A percentile compares a stretch with the other conserved stretches of the same genome.
phyloP scores from a whole-genome alignment of 306 rosid genomes.

The Pterocarpus macrocarpus region DNA sequence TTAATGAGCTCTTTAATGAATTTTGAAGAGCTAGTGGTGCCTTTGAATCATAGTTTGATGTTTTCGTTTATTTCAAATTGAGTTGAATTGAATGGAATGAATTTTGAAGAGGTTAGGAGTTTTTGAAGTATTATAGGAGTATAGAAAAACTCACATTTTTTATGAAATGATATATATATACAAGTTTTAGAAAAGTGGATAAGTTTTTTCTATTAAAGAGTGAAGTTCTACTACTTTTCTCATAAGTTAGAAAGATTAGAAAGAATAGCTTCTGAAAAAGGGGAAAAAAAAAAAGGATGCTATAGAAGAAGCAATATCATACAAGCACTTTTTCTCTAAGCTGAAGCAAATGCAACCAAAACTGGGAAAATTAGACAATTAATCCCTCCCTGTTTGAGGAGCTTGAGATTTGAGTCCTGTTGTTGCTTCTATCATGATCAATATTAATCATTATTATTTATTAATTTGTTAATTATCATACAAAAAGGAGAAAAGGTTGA shows the following conservation, averaged over 20 bases:
- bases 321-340: not conserved
- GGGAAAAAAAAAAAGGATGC: too few species aligned
- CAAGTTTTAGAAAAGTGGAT: too few species aligned
- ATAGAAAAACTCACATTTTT: not conserved
- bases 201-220: too few species aligned
- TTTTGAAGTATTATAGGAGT: not conserved
- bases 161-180: too few species aligned
- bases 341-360: too few species aligned
- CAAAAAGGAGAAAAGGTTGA: not conserved
- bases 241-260: not conserved
- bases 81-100: not conserved
- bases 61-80: slow-evolving; percentile 14
- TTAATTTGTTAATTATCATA: not conserved
- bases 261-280: too few species aligned
- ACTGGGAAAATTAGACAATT: too few species aligned
- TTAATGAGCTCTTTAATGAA: not conserved
- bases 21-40: not conserved
- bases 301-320: not conserved
- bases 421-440: not conserved
- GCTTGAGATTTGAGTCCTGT: slow-evolving; percentile 14
- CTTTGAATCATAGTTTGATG: not conserved
- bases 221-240: too few species aligned
- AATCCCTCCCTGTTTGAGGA: not conserved
- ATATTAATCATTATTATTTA: slow-evolving; percentile 7
- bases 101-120: not conserved